Base-by-base conservation (phyloP, 169 alveolate genomes). In the Eimeria mitis region DNA sequence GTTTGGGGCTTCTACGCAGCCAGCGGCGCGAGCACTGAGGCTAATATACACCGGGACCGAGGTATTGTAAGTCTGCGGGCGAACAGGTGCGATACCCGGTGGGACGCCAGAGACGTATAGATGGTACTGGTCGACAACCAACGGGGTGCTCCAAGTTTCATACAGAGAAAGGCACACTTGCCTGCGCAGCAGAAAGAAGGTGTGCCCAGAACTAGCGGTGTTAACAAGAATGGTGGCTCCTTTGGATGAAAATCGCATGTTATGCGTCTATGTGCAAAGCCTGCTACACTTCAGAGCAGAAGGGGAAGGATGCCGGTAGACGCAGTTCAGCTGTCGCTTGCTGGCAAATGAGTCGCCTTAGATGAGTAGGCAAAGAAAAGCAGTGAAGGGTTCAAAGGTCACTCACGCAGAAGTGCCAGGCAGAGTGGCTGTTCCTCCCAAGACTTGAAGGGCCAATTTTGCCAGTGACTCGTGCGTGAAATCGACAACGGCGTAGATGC, bases 91-190 rank as follows among this genome's bases (percentile, higher is more conserved):
- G 28, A 47, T 71, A 85, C 91, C 91, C 8, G 91, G 78, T 4
- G 76, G 81, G 31, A 85, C 25, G 59, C 91, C 91, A 56, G 91
- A 56, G 40, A 85, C 79, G 91, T 85, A 85, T 44, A 85, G 42
- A 40, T 85, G 91, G 28, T 85, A 85, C 63, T 85, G 81, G 42
- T 85, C 91, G 28, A 85, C 78, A 3, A 61, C 91, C 76, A 85
- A 31, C 2, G 91, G 91, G 52, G 81, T 85, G 59, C 81, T 85
- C 91, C 79, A 85, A 2, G 91, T 85, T 61, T 63, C 91, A 52
- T 85, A 47, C 91, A 85, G 14, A 16, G 91, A 85, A 37, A 85
- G 91, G 49, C 81, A 81, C 76, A 85, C 91, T 63, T 85, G 76
- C 79, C 91, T 85, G 91, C 19, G 44, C 40, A 68, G 63, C 91